Conservation (phyloP, 495 filamentous ascomycete species). For the Cladorrhinum samala region DNA sequence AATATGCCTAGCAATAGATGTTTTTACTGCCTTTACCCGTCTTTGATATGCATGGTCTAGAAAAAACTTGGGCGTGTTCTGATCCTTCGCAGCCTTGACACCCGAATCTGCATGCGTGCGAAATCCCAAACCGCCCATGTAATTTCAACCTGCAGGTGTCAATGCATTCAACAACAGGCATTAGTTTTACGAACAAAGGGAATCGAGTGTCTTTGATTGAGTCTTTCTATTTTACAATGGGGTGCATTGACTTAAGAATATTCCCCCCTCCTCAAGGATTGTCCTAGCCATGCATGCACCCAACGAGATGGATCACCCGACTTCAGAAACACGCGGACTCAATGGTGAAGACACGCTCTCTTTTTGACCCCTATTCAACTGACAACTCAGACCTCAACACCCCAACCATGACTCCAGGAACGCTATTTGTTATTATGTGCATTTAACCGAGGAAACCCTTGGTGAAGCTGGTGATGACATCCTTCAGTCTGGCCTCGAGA, state of each 20-base stretch:
- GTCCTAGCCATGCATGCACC: constrained; percentile 36
- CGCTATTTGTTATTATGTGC: constrained; percentile 26
- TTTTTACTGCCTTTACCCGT: too few relatives aligned
- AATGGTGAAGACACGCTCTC: constrained; percentile 46
- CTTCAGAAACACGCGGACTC: constrained; percentile 42
- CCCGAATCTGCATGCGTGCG: too few relatives aligned
- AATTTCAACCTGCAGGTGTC: too few relatives aligned
- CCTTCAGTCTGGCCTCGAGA: constrained; percentile 78
- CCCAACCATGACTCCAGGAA: constrained; percentile 1
- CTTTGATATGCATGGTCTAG: too few relatives aligned
- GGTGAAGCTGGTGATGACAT: constrained; percentile 74
- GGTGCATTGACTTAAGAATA: constrained; percentile 30
- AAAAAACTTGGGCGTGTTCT: too few relatives aligned
- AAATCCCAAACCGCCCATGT: too few relatives aligned
- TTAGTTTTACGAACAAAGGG: constrained; percentile 33
- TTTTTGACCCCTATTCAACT: constrained; percentile 17
- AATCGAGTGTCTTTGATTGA: constrained; percentile 48
- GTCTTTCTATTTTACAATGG: constrained; percentile 43
- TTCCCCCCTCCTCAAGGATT: constrained; percentile 31
- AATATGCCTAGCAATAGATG: too few relatives aligned
- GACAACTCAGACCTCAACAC: constrained; percentile 14
- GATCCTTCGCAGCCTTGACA: too few relatives aligned
- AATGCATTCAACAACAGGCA: neutral
- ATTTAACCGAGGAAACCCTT: constrained; percentile 72
- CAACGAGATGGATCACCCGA: constrained; percentile 30